Evolutionary conservation across 176 grass and related monocot species (phyloP).

Genomic region (Hordeum vulgare): MorexV3_pseudomolecules_assembly NC_058522.1:407572749-407573248

Average conservation of each 20-base stretch:
- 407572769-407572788: conserved; percentile 26
- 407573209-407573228: neutral
- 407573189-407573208: conserved; percentile 43
- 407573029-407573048: conserved; percentile 9
- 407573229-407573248: neutral
- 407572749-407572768: conserved; percentile 28
- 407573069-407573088: conserved; percentile 60
- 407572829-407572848: conserved; percentile 78
- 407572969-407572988: too few relatives aligned
- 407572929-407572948: conserved; percentile 37
- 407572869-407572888: conserved; percentile 86
- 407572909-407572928: conserved; percentile 61
- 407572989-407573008: neutral
- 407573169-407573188: conserved; percentile 45
- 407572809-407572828: conserved; percentile 70
- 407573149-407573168: conserved; percentile 55
- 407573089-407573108: conserved; percentile 48
- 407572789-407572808: conserved; percentile 48
- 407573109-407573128: conserved; percentile 78
- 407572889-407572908: conserved; percentile 52
- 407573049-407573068: conserved; percentile 54
- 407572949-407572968: neutral
- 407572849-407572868: conserved; percentile 69
- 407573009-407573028: neutral
- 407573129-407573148: conserved; percentile 72